A percentile compares a stretch with the other conserved stretches of the same genome.
phyloP scores from a whole-genome alignment of 768 basidiomycete species.

The Mycena haematopus region DNA sequence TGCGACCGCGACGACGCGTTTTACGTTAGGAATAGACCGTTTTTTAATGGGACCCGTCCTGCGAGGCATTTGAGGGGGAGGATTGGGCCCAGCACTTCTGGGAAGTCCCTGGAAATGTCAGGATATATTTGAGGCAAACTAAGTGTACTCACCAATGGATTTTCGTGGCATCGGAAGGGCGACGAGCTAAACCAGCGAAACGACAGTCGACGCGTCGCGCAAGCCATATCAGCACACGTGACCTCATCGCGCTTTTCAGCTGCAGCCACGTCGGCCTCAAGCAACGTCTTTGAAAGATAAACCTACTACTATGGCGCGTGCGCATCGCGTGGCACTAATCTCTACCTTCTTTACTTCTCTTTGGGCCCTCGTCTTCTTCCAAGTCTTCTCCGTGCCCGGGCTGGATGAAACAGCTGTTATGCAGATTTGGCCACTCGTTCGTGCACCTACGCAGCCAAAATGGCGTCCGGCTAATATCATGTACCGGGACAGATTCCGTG shows the following conservation, averaged over 20 bases:
- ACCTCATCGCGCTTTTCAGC: constrained; percentile 4
- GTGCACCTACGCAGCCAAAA: not conserved
- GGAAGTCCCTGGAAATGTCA: constrained; percentile 29
- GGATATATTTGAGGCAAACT: not conserved
- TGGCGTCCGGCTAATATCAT: not conserved
- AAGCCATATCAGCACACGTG: constrained; percentile 10
- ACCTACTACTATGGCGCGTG: constrained; percentile 60
- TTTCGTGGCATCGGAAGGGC: constrained; percentile 50
- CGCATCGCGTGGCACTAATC: constrained; percentile 56
- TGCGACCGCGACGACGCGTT: constrained; percentile 82
- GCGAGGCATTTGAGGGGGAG: constrained; percentile 66
- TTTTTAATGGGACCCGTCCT: constrained; percentile 59
- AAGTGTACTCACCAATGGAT: constrained; percentile 55
- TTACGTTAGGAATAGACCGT: constrained; percentile 71
- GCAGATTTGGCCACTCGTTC: constrained; percentile 61
- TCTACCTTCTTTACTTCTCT: constrained; percentile 49
- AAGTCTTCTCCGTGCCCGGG: constrained; percentile 61
- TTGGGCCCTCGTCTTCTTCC: constrained; percentile 65
- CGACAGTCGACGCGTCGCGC: constrained; percentile 20
- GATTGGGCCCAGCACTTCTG: constrained; percentile 30
- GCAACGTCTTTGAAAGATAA: not conserved
- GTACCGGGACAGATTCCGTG: constrained; percentile 66
- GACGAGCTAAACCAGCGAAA: constrained; percentile 34
- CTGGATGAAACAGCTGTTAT: constrained; percentile 51
- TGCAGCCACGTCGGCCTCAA: constrained; percentile 10